Evolutionary conservation across 495 filamentous ascomycete genomes (phyloP).

Genomic region (Penicillium cinerascens): DNA sequence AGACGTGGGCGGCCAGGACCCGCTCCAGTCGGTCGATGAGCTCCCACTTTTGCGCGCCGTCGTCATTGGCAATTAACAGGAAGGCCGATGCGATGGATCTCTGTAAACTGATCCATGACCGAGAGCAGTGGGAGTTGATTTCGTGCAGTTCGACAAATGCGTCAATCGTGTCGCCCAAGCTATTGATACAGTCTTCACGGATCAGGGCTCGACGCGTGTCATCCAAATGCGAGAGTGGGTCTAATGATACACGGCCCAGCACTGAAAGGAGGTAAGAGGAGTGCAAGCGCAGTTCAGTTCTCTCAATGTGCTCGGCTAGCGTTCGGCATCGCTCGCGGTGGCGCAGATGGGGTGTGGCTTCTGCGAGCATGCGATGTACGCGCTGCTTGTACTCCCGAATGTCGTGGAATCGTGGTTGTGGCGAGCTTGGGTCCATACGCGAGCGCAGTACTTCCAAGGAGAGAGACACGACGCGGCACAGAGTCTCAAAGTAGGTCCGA

Average conservation of each 20-base stretch:
- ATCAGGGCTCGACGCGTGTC: conserved; percentile 34
- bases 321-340: conserved; percentile 45
- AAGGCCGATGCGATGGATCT: conserved; percentile 47
- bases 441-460: conserved; percentile 54
- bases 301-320: conserved; percentile 50
- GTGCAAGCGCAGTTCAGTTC: conserved; percentile 54
- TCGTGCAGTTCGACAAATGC: conserved; percentile 46
- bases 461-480: conserved; percentile 52
- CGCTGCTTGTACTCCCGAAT: conserved; percentile 51
- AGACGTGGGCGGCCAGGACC: conserved; percentile 42
- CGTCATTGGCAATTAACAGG: conserved; percentile 41
- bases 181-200: conserved; percentile 42
- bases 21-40: conserved; percentile 39
- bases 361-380: conserved; percentile 47
- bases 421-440: conserved; percentile 41
- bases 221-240: conserved; percentile 37
- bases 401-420: conserved; percentile 37
- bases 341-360: conserved; percentile 52
- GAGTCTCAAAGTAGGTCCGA: conserved; percentile 51
- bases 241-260: conserved; percentile 54
- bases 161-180: conserved; percentile 41
- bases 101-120: conserved; percentile 49
- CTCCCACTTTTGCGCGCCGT: conserved; percentile 34
- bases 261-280: conserved; percentile 57
- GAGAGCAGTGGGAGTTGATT: conserved; percentile 39